Base-by-base conservation (phyloP, 495 filamentous ascomycete species). In the Aspergillus homomorphus region DNA sequence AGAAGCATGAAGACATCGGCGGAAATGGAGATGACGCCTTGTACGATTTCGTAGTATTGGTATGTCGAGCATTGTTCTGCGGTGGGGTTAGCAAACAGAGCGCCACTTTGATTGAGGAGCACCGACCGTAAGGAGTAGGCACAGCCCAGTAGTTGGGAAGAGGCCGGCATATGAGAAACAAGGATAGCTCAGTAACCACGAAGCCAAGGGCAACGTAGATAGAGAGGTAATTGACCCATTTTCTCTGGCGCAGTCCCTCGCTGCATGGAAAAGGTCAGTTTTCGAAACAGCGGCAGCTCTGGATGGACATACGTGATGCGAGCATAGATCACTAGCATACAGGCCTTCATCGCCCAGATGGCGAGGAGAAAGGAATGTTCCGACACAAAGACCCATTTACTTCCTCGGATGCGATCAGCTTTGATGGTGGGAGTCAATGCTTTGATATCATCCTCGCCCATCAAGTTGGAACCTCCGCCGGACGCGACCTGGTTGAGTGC, bases 1-100 rank as follows among this genome's bases (percentile, higher is more conserved):
- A 78, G 59, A 14, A 89, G 77, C 79, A 89, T 88, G 62, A 83
- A 73, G 14, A 85, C 38, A 57, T 89, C 86, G 20, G 85, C 87
- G 1, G 84, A 81, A 56, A 89, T 82, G 43, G 87, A 88, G 65
- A 89, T 77, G 54, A 64, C 78, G 48, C 68, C 75, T 61, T 82
- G 73, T 8, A 80, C 64, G 61, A 84, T 80, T 57, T 77, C 74
- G 63, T 82, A 82, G 62, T 80, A 68, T 44, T 80, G 74, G 52
- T 78, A 82, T 10, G 75, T 73, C 9, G 72, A 75, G 57, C 82
- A 83, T 73, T 84, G 80, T 26, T 68, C 69, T 75, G 57, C 9
- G 12, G 19, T 21, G 16, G 14, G 19, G 57, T 64, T 49, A 59
- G 54, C 22, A 23, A 30, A 21, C 3, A 16, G 19, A 4, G 61